Base-by-base conservation (phyloP, 2,329 filamentous ascomycete species). In the Cladophialophora immunda region DNA sequence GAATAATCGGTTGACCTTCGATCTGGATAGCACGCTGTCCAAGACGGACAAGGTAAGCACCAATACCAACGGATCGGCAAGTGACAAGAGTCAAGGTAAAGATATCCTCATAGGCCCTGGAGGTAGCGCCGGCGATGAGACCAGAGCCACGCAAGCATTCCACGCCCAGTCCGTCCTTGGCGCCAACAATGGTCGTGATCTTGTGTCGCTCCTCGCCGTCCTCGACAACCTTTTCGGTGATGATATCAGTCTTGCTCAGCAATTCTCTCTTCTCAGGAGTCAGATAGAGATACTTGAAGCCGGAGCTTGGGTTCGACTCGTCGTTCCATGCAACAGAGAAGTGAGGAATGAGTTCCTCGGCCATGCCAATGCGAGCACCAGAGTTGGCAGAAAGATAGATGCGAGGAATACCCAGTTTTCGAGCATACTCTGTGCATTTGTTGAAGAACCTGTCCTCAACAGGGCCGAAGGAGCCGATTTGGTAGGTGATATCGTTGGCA, bases 371-470 rank as follows among this genome's bases (percentile, higher is more conserved):
- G 77, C 95, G 94, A 72, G 95, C 95, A 87, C 95, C 95, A 67
- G 95, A 99, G 87, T 99, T 99, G 78, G 95, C 95, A 78, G 95
- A 99, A 67, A 99, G 85, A 83, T 99, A 99, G 78, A 99, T 94
- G 74, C 95, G 92, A 27, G 95, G 95, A 75, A 99, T 97, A 45
- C 95, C 95, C 69, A 97, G 85, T 84, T 93, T 94, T 75, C 94
- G 90, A 69, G 95, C 95, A 72, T 97, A 86, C 81, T 99, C 94
- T 9, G 95, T 98, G 84, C 95, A 99, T 86, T 98, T 97, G 86
- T 96, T 87, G 89, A 99, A 99, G 88, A 97, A 99, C 75, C 92
- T 91, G 81, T 99, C 95, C 83, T 99, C 95, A 81, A 91, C 90
- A 47, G 95, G 95, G 60, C 95, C 95, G 78, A 99, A 99, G 1